Evolutionary conservation across 805 yeast species (phyloP).

Genomic region (Kregervanrija fluxuum): DNA sequence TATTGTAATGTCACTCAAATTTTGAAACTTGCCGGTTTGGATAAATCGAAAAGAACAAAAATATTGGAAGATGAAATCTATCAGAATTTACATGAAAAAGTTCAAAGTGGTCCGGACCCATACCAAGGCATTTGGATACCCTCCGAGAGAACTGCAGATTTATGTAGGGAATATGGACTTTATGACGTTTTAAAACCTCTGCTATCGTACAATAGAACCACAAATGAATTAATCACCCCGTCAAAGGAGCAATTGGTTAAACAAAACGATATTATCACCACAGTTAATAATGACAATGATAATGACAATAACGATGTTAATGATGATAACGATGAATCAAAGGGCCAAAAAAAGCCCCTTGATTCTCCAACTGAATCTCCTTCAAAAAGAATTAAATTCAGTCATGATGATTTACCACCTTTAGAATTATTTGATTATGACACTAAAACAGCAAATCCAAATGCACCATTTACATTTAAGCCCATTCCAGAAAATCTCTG

Average conservation of each 20-base stretch:
- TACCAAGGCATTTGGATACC: conserved; percentile 77
- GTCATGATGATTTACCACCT: conserved; percentile 11
- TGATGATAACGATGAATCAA: neutral
- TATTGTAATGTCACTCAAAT: conserved; percentile 71
- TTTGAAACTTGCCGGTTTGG: conserved; percentile 59
- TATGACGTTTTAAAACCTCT: conserved; percentile 45
- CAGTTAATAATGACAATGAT: neutral
- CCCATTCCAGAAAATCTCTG: conserved; percentile 31
- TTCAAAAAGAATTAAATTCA: conserved; percentile 27
- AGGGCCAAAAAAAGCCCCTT: neutral
- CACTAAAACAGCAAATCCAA: conserved; percentile 32
- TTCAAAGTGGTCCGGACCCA: conserved; percentile 70
- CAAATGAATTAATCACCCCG: conserved; percentile 34
- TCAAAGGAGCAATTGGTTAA: conserved; percentile 36
- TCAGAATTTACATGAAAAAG: conserved; percentile 60
- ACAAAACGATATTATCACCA: conserved; percentile 3
- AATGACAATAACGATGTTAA: neutral
- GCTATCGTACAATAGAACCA: conserved; percentile 35
- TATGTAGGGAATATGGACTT: conserved; percentile 56
- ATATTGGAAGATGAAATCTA: conserved; percentile 58
- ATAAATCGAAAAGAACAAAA: conserved; percentile 55
- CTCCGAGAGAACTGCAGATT: conserved; percentile 46
- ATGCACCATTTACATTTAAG: conserved; percentile 40
- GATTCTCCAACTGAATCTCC: conserved; percentile 26
- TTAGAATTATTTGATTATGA: conserved; percentile 32